These are phyloP conservation scores for Paraphoma chrysanthemicola DNA, from an alignment of 2,329 filamentous ascomycete species.

Conservation along the genomic window DNA sequence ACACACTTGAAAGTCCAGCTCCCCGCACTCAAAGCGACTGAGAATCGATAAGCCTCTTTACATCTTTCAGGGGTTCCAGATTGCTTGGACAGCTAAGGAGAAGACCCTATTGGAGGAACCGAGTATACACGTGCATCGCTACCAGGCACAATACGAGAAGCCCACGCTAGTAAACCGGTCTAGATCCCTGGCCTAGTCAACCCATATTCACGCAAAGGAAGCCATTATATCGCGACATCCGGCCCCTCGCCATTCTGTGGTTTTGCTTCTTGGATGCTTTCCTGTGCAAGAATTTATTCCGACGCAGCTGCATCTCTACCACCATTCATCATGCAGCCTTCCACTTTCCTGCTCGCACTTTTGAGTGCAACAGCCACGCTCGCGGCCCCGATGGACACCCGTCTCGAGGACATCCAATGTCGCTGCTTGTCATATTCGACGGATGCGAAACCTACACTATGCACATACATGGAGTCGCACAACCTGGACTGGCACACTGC, in stretches of 20 bases:
- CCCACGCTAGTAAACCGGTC: background rate
- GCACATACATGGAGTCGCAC: conserved; percentile 28
- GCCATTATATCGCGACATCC: background rate
- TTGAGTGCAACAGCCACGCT: conserved; percentile 8
- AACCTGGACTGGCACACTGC: conserved; percentile 32
- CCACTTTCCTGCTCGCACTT: conserved; percentile 6
- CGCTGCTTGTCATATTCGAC: conserved; percentile 33
- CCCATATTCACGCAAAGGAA: background rate
- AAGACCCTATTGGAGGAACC: background rate
- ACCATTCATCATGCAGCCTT: background rate
- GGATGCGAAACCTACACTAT: conserved; percentile 22
- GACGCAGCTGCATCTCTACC: background rate
- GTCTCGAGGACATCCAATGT: conserved; percentile 30
- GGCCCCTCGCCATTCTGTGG: background rate
- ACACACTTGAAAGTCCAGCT: background rate
- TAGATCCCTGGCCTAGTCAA: background rate
- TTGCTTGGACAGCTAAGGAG: background rate
- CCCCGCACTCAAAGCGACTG: background rate
- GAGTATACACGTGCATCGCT: background rate
- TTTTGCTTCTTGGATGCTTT: background rate
- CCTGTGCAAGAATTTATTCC: background rate
- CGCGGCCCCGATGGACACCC: conserved; percentile 18
- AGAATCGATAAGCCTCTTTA: background rate
- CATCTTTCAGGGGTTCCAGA: background rate
- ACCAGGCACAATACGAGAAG: background rate